Evolutionary conservation across 1,284 basidiomycete species (phyloP).

Genomic region (Malassezia psittaci): DNA sequence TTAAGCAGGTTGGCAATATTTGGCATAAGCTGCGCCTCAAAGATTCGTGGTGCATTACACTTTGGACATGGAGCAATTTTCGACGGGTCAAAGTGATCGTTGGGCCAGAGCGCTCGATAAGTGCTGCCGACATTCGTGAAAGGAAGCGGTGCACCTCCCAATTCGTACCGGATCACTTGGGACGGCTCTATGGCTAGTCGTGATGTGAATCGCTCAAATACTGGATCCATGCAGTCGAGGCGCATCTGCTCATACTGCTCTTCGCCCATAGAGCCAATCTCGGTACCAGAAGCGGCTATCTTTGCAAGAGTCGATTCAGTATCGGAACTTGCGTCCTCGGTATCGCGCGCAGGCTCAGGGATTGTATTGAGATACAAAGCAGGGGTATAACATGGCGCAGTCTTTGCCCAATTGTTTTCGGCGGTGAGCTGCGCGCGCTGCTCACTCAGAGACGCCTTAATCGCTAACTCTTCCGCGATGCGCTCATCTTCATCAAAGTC

Average conservation of each 20-base stretch:
- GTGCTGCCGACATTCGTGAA: constrained; percentile 29
- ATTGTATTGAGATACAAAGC: constrained; percentile 39
- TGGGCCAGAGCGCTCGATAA: constrained; percentile 35
- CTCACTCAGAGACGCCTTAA: constrained; percentile 36
- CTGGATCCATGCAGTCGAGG: constrained; percentile 35
- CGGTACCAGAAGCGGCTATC: constrained; percentile 11
- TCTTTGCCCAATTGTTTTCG: constrained; percentile 26
- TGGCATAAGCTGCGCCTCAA: constrained; percentile 47
- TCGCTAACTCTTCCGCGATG: constrained; percentile 38
- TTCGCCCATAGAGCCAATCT: constrained; percentile 14
- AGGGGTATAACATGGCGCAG: constrained; percentile 23
- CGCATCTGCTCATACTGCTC: constrained; percentile 42
- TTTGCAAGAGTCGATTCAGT: background rate
- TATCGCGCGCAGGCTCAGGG: constrained; percentile 26
- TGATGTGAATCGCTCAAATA: constrained; percentile 40
- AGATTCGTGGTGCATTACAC: constrained; percentile 32
- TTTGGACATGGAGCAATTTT: constrained; percentile 26
- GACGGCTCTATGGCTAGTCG: constrained; percentile 29
- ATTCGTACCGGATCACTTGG: constrained; percentile 45
- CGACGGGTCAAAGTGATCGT: background rate
- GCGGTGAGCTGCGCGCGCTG: constrained; percentile 10
- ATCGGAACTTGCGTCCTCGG: background rate
- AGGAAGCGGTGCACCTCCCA: constrained; percentile 33
- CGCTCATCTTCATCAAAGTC: constrained; percentile 31
- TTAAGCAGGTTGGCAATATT: constrained; percentile 40